Conservation (phyloP, 768 basidiomycete species). For the Lactarius hengduanensis region DNA sequence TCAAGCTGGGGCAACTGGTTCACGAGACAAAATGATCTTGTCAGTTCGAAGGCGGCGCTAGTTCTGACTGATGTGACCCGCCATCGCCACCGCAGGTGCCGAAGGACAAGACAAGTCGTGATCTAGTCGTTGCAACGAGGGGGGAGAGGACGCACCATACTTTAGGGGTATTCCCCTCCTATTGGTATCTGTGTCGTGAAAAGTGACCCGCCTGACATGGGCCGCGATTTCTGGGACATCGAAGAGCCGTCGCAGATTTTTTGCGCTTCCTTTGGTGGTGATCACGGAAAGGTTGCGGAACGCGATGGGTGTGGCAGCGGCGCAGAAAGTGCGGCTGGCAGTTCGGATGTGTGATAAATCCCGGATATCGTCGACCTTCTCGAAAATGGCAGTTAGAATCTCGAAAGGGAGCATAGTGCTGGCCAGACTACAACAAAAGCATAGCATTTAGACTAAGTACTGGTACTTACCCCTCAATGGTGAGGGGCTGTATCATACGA, state of each 20-base stretch:
- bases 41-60: background rate
- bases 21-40: background rate
- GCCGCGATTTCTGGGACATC: background rate
- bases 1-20: background rate
- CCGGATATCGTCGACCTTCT: background rate
- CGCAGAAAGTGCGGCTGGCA: background rate
- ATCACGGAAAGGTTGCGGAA: background rate
- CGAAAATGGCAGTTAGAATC: background rate
- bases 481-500: too few species aligned
- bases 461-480: too few species aligned
- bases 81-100: too few species aligned
- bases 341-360: background rate
- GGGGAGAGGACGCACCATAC: too few species aligned
- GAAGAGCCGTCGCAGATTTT: background rate
- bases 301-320: background rate
- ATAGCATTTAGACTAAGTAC: too few species aligned
- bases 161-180: too few species aligned
- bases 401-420: background rate
- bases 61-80: background rate
- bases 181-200: background rate
- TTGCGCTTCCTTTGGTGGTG: background rate
- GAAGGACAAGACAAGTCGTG: background rate
- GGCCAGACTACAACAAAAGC: too few species aligned
- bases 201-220: constrained; percentile 1
- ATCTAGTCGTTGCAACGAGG: too few species aligned